Percentiles rank a stretch among this genome's conserved stretches.
phyloP scores from a whole-genome alignment of 2,329 filamentous ascomycete genomes.

The Grosmannia penicillata region DNA sequence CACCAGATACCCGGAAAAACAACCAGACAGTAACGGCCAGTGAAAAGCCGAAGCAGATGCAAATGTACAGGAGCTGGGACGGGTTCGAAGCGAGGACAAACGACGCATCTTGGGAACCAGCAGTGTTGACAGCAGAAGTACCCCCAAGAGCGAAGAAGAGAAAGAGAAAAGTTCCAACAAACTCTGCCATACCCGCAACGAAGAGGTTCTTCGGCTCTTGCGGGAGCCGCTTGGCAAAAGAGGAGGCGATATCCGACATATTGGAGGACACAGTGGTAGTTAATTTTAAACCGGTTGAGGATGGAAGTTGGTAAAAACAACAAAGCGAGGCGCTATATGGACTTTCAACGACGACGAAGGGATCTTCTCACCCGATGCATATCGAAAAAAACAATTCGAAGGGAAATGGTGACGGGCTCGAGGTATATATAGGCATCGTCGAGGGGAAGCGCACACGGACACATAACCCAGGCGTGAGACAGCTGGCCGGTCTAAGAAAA shows the following conservation, averaged over 20 bases:
- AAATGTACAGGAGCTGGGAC: constrained; percentile 30
- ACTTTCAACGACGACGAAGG: no score
- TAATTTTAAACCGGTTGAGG: no score
- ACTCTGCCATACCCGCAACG: constrained; percentile 31
- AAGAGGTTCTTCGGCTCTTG: constrained; percentile 17
- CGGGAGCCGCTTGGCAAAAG: constrained; percentile 7
- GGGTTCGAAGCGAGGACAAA: constrained; percentile 14
- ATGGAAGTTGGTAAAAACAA: background rate
- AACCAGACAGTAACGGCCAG: constrained; percentile 40
- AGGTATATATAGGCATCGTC: no score
- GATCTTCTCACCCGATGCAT: no score
- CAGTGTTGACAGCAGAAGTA: constrained; percentile 14
- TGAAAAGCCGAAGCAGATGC: constrained; percentile 32
- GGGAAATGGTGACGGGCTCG: no score
- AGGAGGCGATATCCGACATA: background rate
- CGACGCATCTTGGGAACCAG: constrained; percentile 4
- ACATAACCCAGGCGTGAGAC: no score
- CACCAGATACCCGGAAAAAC: constrained; percentile 38
- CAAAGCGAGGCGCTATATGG: no score
- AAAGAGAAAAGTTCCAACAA: constrained; percentile 39
- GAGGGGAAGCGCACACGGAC: no score
- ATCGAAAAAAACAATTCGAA: no score
- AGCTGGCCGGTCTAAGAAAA: no score
- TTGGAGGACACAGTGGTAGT: background rate
- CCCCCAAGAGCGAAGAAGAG: constrained; percentile 23